phyloP scores from a whole-genome alignment of 441 rosid species.

The Brassica hybrid region DNA sequence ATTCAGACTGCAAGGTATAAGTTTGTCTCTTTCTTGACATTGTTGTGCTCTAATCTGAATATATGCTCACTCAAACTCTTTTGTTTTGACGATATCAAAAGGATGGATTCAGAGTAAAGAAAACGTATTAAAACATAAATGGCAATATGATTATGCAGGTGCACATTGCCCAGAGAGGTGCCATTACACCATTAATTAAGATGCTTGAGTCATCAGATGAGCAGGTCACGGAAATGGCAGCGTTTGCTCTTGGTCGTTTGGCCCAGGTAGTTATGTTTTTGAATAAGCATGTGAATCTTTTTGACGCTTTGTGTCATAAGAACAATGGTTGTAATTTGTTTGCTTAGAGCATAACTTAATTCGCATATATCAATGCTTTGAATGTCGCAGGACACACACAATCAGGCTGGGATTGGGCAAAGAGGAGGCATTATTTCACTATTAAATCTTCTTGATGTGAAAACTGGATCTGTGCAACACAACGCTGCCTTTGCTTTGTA shows the following conservation, averaged over 20 bases:
- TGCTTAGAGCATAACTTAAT: background rate
- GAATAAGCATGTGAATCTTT: conserved; percentile 3
- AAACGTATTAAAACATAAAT: conserved; percentile 34
- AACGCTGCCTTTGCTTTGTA: conserved; percentile 75
- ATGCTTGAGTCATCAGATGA: conserved; percentile 66
- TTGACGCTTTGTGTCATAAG: conserved; percentile 34
- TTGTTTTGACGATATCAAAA: background rate
- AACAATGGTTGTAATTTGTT: background rate
- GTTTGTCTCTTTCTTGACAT: conserved; percentile 9
- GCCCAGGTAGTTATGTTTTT: conserved; percentile 59
- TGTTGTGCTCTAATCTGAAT: background rate
- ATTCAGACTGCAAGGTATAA: conserved; percentile 74
- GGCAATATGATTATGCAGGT: conserved; percentile 51
- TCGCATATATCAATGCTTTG: background rate
- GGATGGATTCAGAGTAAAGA: conserved; percentile 28
- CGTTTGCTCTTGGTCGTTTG: conserved; percentile 77
- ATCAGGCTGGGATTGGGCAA: conserved; percentile 76
- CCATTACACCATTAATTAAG: conserved; percentile 59
- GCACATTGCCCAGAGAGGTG: conserved; percentile 81
- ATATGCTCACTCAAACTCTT: conserved; percentile 3
- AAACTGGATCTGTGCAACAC: conserved; percentile 66
- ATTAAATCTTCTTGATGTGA: conserved; percentile 65
- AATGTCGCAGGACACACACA: conserved; percentile 60
- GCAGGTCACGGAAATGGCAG: conserved; percentile 76
- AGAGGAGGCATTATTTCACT: conserved; percentile 61